Conservation (phyloP, 2,329 filamentous ascomycete species). For the Fusarium sp. region DNA sequence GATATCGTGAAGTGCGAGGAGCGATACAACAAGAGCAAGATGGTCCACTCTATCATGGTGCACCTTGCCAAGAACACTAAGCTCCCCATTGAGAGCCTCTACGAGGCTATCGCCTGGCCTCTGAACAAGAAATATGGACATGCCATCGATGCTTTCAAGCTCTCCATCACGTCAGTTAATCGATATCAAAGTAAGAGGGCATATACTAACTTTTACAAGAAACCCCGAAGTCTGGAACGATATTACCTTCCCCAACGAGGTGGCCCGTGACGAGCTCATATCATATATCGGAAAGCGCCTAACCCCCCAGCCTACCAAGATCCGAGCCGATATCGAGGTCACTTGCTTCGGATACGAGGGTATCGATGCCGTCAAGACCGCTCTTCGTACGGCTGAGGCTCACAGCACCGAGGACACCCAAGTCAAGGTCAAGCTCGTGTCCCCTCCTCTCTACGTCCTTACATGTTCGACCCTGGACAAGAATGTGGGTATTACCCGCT, state of each 20-base stretch:
- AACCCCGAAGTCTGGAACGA: conserved; percentile 98
- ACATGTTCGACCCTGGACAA: conserved; percentile 98
- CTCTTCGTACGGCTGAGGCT: conserved; percentile 90
- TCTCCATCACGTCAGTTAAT: conserved; percentile 87
- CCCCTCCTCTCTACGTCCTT: conserved; percentile 94
- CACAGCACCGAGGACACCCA: conserved; percentile 92
- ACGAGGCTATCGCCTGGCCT: conserved; percentile 96
- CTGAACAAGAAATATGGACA: conserved; percentile 98
- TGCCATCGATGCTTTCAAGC: conserved; percentile 97
- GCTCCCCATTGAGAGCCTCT: conserved; percentile 92
- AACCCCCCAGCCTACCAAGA: conserved; percentile 98
- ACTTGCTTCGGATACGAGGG: conserved; percentile 97
- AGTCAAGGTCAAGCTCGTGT: conserved; percentile 99
- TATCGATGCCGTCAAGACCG: conserved; percentile 97
- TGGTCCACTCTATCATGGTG: conserved; percentile 98
- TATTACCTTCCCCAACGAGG: conserved; percentile 86
- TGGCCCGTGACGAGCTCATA: conserved; percentile 89
- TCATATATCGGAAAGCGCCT: conserved; percentile 97
- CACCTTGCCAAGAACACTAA: conserved; percentile 98
- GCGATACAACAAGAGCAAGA: conserved; percentile 99
- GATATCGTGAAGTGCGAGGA: conserved; percentile 99
- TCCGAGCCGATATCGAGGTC: conserved; percentile 96
- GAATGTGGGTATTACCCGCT: conserved; percentile 80
- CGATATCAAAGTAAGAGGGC: neutral
- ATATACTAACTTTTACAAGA: conserved; percentile 57